These are phyloP conservation scores for Talaromyces sp. DNA, from an alignment of 2,329 filamentous ascomycete species.

Conservation along the genomic window DNA sequence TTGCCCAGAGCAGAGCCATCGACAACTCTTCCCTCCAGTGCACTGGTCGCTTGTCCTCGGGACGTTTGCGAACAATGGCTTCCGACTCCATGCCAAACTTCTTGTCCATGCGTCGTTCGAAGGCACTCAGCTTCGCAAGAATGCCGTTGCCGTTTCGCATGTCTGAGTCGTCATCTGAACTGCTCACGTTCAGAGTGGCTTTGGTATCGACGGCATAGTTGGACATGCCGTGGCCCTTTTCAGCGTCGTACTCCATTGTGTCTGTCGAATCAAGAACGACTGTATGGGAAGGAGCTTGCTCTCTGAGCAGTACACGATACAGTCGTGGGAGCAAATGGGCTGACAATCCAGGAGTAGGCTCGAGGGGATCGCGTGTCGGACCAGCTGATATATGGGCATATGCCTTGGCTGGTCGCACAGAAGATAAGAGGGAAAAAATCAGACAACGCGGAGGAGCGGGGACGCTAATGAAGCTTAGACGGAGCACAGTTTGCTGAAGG, in stretches of 20 bases:
- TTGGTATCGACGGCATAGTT: background rate
- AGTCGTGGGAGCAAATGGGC: background rate
- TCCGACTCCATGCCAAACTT: conserved; percentile 48
- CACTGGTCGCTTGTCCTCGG: conserved; percentile 36
- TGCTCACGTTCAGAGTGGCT: conserved; percentile 4
- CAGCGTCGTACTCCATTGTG: conserved; percentile 12
- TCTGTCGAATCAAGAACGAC: background rate
- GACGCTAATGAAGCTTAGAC: background rate
- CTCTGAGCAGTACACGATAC: background rate
- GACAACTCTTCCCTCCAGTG: conserved; percentile 40
- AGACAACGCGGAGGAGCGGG: background rate
- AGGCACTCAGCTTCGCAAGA: conserved; percentile 28
- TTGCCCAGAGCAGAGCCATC: conserved; percentile 52
- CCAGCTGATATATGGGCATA: background rate
- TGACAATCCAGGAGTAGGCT: background rate
- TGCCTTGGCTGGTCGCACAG: background rate
- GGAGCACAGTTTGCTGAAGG: background rate
- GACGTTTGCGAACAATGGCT: conserved; percentile 43
- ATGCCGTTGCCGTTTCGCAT: conserved; percentile 8
- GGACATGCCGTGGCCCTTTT: conserved; percentile 9
- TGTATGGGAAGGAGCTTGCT: background rate
- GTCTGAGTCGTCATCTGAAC: conserved; percentile 6
- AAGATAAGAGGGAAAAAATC: background rate
- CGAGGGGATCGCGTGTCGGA: background rate
- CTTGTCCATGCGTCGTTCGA: conserved; percentile 43